These are phyloP conservation scores for Lactarius quietus DNA, from an alignment of 768 basidiomycete species.

Conservation along the genomic window DNA sequence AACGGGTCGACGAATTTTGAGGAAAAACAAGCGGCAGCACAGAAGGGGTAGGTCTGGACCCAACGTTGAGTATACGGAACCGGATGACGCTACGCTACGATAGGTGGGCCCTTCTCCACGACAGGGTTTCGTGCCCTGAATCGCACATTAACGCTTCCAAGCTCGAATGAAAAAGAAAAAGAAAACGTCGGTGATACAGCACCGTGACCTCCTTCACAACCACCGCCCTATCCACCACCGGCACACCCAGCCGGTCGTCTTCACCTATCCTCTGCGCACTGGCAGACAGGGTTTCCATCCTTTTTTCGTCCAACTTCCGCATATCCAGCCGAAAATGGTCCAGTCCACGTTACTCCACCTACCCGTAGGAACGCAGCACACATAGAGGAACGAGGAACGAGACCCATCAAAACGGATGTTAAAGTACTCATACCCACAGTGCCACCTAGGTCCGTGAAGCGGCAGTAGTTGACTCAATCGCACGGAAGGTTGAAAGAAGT, in stretches of 20 bases:
- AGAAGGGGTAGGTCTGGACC: slow-evolving; percentile 3
- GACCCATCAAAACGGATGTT: slow-evolving; percentile 59
- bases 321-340: slow-evolving; percentile 34
- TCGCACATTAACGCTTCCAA: slow-evolving; percentile 1
- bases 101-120: not conserved
- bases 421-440: slow-evolving; percentile 38
- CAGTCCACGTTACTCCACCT: slow-evolving; percentile 41
- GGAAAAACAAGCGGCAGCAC: not conserved
- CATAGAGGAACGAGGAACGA: slow-evolving; percentile 55
- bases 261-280: slow-evolving; percentile 41
- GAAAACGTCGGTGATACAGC: slow-evolving; percentile 4
- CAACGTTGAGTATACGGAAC: not conserved
- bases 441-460: not conserved
- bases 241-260: slow-evolving; percentile 47
- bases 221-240: slow-evolving; percentile 62
- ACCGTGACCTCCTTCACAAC: slow-evolving; percentile 24
- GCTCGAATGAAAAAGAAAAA: not conserved
- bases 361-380: slow-evolving; percentile 52
- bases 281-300: slow-evolving; percentile 31
- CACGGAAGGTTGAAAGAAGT: not conserved
- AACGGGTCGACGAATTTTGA: not conserved
- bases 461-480: slow-evolving; percentile 4
- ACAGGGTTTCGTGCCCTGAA: slow-evolving; percentile 2
- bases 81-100: not conserved
- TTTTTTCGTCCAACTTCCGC: slow-evolving; percentile 26